Conservation (phyloP, 2,329 filamentous ascomycete species). For the Aspergillus fructus region DNA sequence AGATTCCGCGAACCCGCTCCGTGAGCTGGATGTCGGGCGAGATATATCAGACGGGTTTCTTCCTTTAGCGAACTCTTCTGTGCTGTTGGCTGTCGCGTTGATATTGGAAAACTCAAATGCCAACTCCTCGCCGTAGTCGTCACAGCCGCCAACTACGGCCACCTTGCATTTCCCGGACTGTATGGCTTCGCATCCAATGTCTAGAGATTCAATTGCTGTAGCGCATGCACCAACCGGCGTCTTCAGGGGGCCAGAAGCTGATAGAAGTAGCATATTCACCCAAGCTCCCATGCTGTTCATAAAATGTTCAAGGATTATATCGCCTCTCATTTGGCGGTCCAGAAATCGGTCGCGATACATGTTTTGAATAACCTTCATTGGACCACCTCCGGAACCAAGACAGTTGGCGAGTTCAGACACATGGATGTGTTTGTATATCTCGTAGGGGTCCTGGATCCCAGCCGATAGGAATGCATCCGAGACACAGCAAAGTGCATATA, state of each 20-base stretch:
- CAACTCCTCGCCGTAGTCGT: constrained; percentile 96
- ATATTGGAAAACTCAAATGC: constrained; percentile 99
- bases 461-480: constrained; percentile 74
- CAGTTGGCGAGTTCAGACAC: constrained; percentile 96
- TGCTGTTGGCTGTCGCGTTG: constrained; percentile 95
- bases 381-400: constrained; percentile 94
- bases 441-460: constrained; percentile 95
- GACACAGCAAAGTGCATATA: constrained; percentile 23
- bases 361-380: constrained; percentile 79
- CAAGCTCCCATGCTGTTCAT: constrained; percentile 99
- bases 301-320: constrained; percentile 97
- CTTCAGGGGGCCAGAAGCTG: constrained; percentile 94
- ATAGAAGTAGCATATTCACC: constrained; percentile 97
- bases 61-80: constrained; percentile 88
- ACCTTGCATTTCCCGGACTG: constrained; percentile 93
- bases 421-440: constrained; percentile 98
- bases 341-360: constrained; percentile 97
- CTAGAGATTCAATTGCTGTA: constrained; percentile 90
- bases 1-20: constrained; percentile 97
- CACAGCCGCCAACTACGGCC: constrained; percentile 94
- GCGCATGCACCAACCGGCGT: constrained; percentile 96
- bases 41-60: constrained; percentile 95
- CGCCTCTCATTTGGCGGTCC: constrained; percentile 55
- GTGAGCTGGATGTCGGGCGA: constrained; percentile 86
- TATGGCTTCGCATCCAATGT: constrained; percentile 96